Evolutionary conservation across 768 basidiomycete species (phyloP).

Genomic region (Neoboletus magnificus): DNA sequence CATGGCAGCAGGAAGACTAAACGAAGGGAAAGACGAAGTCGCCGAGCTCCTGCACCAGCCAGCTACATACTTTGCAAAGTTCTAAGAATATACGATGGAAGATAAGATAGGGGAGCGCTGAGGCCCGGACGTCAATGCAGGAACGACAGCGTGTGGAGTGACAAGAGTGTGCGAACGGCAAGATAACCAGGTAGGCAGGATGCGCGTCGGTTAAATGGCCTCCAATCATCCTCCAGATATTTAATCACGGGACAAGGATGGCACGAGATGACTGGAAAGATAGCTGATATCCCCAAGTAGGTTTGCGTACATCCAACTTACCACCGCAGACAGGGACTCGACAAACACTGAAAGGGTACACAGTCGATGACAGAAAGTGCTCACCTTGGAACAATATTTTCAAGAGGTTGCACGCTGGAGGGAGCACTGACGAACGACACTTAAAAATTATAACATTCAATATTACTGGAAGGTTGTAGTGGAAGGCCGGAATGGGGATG

Average conservation of each 20-base stretch:
- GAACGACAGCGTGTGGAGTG: not conserved
- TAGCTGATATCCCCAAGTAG: not conserved
- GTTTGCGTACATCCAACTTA: not conserved
- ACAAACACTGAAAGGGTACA: no score
- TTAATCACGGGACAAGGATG: not conserved
- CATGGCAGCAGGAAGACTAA: slow-evolving; percentile 3
- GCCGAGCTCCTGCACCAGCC: not conserved
- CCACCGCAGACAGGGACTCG: not conserved
- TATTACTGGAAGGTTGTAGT: not conserved
- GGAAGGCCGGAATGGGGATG: not conserved
- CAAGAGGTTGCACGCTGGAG: not conserved
- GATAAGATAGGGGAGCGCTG: slow-evolving; percentile 1
- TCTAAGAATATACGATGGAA: slow-evolving; percentile 2
- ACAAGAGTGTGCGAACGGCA: not conserved
- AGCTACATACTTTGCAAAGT: not conserved
- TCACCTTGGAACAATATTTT: not conserved
- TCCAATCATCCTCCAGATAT: not conserved
- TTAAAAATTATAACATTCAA: not conserved
- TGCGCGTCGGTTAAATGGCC: not conserved
- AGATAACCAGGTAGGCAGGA: not conserved
- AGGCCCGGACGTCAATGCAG: no score
- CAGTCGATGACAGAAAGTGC: not conserved
- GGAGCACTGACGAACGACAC: not conserved
- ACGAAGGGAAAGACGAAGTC: not conserved
- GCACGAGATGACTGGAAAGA: not conserved